phyloP scores from a whole-genome alignment of 2,329 filamentous ascomycete species.

The Colletotrichum scovillei region DNA sequence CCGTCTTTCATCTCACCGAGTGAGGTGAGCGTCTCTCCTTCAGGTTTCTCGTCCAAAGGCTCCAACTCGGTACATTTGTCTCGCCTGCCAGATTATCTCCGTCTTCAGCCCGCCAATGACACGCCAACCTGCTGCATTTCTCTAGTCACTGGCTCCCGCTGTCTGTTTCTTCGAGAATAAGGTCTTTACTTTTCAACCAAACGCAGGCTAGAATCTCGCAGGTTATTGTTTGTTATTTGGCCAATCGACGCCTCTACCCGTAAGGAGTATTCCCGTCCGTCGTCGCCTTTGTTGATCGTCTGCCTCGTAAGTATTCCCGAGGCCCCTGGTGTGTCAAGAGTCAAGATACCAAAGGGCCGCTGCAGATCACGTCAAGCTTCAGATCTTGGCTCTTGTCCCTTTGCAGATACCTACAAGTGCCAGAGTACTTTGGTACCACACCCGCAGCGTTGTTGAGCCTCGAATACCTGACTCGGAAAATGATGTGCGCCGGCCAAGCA shows the following conservation, averaged over 20 bases:
- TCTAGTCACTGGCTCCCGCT: not conserved
- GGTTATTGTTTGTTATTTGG: no score
- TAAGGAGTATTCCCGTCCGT: not conserved
- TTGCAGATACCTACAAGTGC: not conserved
- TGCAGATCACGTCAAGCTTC: slow-evolving; percentile 26
- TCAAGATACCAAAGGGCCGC: not conserved
- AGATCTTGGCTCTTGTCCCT: slow-evolving; percentile 18
- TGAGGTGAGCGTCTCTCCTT: no score
- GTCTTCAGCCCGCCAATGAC: not conserved
- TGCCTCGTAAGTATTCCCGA: not conserved
- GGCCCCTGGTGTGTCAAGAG: not conserved
- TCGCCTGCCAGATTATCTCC: no score
- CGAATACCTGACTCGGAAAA: slow-evolving; percentile 26
- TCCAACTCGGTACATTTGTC: no score
- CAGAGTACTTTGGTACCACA: slow-evolving; percentile 10
- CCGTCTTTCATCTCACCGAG: not conserved
- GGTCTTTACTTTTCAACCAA: not conserved
- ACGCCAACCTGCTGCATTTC: not conserved
- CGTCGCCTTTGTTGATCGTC: not conserved
- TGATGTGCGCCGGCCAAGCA: slow-evolving; percentile 9
- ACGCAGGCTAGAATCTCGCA: not conserved
- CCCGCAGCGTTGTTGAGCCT: slow-evolving; percentile 18
- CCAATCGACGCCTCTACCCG: not conserved
- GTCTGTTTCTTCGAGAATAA: not conserved
- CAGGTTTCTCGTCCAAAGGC: no score